Conservation (phyloP, 208 protist genomes). For the Trypanosoma avium region DNA sequence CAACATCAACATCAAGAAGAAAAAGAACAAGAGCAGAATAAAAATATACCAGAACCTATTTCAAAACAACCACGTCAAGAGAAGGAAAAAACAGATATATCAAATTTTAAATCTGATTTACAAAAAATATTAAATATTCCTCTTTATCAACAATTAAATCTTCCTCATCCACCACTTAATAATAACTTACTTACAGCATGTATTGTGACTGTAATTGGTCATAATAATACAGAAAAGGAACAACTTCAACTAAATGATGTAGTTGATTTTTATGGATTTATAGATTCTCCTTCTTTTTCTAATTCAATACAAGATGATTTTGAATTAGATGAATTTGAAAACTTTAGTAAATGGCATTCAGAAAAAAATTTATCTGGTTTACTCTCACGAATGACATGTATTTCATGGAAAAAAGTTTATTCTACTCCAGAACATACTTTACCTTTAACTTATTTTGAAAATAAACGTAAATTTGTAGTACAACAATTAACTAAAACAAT, state of each 20-base stretch:
- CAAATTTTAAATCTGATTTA: background rate
- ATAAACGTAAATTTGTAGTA: constrained; percentile 12
- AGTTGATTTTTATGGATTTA: constrained; percentile 74
- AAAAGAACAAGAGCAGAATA: background rate
- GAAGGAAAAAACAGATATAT: background rate
- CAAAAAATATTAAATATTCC: background rate
- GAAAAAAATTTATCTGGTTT: constrained; percentile 39
- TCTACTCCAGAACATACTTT: constrained; percentile 25
- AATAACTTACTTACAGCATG: constrained; percentile 29
- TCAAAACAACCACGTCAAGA: constrained; percentile 12
- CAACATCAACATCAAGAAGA: background rate
- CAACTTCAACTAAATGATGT: constrained; percentile 63
- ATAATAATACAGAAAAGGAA: constrained; percentile 5
- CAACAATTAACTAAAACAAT: constrained; percentile 33
- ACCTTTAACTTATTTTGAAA: constrained; percentile 8
- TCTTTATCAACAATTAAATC: constrained; percentile 28
- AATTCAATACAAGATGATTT: background rate
- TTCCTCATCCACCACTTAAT: constrained; percentile 34
- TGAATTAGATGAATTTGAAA: constrained; percentile 40
- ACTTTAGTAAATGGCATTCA: constrained; percentile 53
- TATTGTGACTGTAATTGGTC: constrained; percentile 39
- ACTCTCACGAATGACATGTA: constrained; percentile 50
- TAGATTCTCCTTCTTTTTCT: constrained; percentile 26
- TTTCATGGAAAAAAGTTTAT: constrained; percentile 26
- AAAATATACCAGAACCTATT: background rate